Evolutionary conservation across 768 basidiomycete genomes (phyloP).

Genomic region (Suillus variegatus): DNA sequence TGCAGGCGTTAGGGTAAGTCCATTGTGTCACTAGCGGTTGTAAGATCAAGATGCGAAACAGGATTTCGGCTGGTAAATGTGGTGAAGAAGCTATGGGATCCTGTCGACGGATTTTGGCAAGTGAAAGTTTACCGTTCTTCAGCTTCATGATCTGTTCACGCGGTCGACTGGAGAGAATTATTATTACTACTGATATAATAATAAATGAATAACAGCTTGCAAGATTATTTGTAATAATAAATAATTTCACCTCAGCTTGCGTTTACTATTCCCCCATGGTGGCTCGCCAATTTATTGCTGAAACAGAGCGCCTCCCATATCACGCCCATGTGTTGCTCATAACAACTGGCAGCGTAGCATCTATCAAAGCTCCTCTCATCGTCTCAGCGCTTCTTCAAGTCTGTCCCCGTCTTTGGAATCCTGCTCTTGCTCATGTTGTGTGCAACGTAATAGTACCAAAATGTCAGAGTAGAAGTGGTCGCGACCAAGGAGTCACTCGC

Average conservation of each 20-base stretch:
- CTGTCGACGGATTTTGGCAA: no score
- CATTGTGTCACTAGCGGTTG: no score
- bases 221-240: neutral
- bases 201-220: neutral
- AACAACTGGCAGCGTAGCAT: conserved; percentile 92
- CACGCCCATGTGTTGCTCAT: conserved; percentile 74
- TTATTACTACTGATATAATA: neutral
- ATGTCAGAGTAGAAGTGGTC: conserved; percentile 81
- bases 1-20: neutral
- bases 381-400: conserved; percentile 72
- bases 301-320: conserved; percentile 26
- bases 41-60: no score
- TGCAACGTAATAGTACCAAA: conserved; percentile 57
- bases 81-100: no score
- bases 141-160: no score
- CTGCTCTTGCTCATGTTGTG: neutral
- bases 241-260: neutral
- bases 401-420: neutral
- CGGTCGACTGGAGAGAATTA: no score
- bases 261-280: neutral
- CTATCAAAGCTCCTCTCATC: conserved; percentile 91
- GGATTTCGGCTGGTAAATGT: no score
- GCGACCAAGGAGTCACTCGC: conserved; percentile 76
- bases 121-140: no score
- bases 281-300: conserved; percentile 25